Conservation (phyloP, 257 asterid species). For the Solanum tacnaense region DNA sequence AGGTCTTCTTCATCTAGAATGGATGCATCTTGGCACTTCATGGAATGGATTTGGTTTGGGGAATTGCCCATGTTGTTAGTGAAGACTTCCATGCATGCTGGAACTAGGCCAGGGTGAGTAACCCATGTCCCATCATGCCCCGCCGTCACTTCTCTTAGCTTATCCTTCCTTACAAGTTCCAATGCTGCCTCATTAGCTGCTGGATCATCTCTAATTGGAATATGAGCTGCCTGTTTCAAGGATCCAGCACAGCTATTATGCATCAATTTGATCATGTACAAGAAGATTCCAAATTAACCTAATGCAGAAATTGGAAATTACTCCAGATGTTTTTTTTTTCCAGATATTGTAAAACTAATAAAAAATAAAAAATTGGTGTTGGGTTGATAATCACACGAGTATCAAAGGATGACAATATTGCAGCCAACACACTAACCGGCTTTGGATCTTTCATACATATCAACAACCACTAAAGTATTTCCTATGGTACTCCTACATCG, state of each 20-base stretch:
- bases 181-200: constrained; percentile 75
- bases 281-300: neutral
- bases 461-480: neutral
- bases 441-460: neutral
- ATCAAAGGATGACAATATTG: neutral
- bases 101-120: constrained; percentile 91
- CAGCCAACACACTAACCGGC: neutral
- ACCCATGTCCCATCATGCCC: constrained; percentile 99
- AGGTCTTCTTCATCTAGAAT: constrained; percentile 55
- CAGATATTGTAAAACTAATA: neutral
- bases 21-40: constrained; percentile 51
- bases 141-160: constrained; percentile 68
- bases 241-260: neutral
- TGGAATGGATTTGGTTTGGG: constrained; percentile 57
- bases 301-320: neutral
- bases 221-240: constrained; percentile 78
- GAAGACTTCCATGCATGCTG: constrained; percentile 57
- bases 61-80: constrained; percentile 40
- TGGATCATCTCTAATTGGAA: constrained; percentile 74
- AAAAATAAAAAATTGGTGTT: neutral
- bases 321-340: neutral
- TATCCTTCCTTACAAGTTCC: constrained; percentile 70
- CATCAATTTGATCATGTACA: neutral
- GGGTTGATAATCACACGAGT: neutral
- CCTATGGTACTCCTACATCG: neutral